These are phyloP conservation scores for Lolium rigidum DNA, from an alignment of 176 grass and related monocot genomes.

Conservation along the genomic window DNA sequence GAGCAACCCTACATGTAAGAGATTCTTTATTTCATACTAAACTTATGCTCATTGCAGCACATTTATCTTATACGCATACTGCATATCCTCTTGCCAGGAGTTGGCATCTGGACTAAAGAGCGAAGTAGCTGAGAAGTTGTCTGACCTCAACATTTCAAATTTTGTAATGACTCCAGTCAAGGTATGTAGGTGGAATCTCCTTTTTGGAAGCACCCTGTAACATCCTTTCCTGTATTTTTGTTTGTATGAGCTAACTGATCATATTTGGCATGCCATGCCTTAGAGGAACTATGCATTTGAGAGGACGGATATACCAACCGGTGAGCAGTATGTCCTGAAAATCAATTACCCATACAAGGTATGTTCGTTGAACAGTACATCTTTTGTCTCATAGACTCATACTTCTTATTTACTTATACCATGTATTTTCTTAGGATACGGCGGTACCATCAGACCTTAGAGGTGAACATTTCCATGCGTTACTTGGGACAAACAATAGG, in stretches of 20 bases:
- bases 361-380: slow-evolving; percentile 13
- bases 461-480: slow-evolving; percentile 84
- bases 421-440: slow-evolving; percentile 66
- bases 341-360: slow-evolving; percentile 97
- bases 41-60: slow-evolving; percentile 16
- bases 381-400: slow-evolving; percentile 27
- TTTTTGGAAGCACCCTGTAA: slow-evolving; percentile 6
- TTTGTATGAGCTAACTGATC: slow-evolving; percentile 25
- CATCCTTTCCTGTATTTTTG: neutral
- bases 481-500: slow-evolving; percentile 89
- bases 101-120: slow-evolving; percentile 82
- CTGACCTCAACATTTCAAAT: slow-evolving; percentile 84
- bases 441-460: slow-evolving; percentile 72
- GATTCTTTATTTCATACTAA: slow-evolving; percentile 38
- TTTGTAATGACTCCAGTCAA: slow-evolving; percentile 94
- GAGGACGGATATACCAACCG: slow-evolving; percentile 73
- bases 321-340: slow-evolving; percentile 97
- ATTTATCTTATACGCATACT: slow-evolving; percentile 33
- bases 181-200: slow-evolving; percentile 50
- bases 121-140: slow-evolving; percentile 84
- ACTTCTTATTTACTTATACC: neutral
- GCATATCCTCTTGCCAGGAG: slow-evolving; percentile 62
- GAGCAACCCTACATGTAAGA: slow-evolving; percentile 78
- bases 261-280: slow-evolving; percentile 44
- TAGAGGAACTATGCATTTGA: slow-evolving; percentile 99